Evolutionary conservation across 2,329 filamentous ascomycete species (phyloP).

Genomic region (Sporothrix curviconia): DNA sequence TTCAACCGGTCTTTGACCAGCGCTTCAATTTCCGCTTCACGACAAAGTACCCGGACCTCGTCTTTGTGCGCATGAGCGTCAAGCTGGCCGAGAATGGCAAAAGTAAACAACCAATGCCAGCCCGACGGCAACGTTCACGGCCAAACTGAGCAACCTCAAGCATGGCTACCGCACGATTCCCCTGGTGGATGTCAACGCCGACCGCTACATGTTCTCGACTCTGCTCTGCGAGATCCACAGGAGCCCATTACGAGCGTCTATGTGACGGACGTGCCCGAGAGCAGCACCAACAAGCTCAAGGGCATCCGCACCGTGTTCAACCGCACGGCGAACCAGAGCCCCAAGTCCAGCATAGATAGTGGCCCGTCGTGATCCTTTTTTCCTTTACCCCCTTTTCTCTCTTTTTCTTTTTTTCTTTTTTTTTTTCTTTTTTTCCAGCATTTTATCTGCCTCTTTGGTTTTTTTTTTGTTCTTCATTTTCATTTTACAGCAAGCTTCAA

Average conservation of each 20-base stretch:
- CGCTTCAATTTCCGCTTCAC: conserved; percentile 73
- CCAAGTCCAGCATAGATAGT: conserved; percentile 41
- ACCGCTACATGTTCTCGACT: conserved; percentile 90
- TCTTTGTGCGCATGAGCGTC: conserved; percentile 90
- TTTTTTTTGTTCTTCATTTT: not conserved
- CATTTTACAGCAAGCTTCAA: conserved; percentile 9
- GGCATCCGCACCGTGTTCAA: conserved; percentile 44
- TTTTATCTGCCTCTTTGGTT: not conserved
- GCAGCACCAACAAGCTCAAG: conserved; percentile 43
- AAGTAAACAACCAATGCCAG: conserved; percentile 56
- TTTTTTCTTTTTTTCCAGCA: not conserved
- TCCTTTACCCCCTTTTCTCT: not conserved
- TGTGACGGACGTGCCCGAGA: conserved; percentile 36
- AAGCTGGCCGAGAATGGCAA: conserved; percentile 78
- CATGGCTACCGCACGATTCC: conserved; percentile 91
- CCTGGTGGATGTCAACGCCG: conserved; percentile 78
- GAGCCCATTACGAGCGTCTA: conserved; percentile 51
- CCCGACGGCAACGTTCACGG: conserved; percentile 76
- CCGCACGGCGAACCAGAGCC: conserved; percentile 44
- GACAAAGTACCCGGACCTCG: conserved; percentile 88
- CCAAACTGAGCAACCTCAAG: conserved; percentile 82
- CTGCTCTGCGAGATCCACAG: conserved; percentile 81
- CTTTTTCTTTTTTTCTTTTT: not conserved
- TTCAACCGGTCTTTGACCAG: conserved; percentile 84
- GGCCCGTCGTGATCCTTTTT: conserved; percentile 17